Conservation (phyloP, 2,329 filamentous ascomycete species). For the Sclerotinia trifoliorum region DNA sequence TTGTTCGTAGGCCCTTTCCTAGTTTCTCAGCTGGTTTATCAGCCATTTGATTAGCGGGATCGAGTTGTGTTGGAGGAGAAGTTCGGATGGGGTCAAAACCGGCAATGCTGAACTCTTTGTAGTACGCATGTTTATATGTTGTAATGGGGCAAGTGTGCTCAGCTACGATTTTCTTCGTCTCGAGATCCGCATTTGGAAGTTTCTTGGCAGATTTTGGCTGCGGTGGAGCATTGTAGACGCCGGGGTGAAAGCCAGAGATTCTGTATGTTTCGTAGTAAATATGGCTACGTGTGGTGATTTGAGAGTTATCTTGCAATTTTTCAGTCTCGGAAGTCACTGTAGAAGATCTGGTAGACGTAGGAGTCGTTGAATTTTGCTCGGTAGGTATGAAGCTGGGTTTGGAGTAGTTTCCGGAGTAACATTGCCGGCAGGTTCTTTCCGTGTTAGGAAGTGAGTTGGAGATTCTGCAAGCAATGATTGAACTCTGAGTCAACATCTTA, state of each 20-base stretch:
- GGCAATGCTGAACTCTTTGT: neutral
- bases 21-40: no score
- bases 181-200: no score
- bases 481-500: neutral
- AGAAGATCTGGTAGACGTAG: fast-evolving
- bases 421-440: neutral
- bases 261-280: neutral
- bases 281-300: neutral
- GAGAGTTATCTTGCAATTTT: neutral
- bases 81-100: neutral
- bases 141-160: neutral
- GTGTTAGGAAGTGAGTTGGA: no score
- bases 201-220: neutral
- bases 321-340: neutral
- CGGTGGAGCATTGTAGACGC: neutral
- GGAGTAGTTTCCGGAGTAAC: neutral
- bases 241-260: neutral
- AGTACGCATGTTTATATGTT: neutral
- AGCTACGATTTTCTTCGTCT: no score
- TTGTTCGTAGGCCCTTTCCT: no score
- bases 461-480: neutral
- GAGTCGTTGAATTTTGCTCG: no score
- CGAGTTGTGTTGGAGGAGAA: no score
- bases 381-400: neutral
- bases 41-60: no score